Percentiles rank a stretch among this genome's conserved stretches.
phyloP scores from a whole-genome alignment of 441 rosid genomes.

The Rhodomyrtus psidioides region DNA sequence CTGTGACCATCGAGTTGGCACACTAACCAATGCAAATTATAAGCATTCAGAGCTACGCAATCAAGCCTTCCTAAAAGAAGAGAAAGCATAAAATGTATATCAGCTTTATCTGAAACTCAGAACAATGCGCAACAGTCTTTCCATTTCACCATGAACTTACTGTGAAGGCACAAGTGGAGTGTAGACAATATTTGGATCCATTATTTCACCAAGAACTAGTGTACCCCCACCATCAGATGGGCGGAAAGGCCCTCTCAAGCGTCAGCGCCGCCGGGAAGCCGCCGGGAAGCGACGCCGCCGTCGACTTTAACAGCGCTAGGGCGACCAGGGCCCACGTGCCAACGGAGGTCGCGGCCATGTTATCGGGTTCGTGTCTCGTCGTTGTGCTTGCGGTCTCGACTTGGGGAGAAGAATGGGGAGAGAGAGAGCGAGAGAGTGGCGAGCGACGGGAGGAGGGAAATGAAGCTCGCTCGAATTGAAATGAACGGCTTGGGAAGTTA shows the following conservation, averaged over 20 bases:
- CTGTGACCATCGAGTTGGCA: neutral
- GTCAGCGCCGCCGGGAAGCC: conserved; percentile 42
- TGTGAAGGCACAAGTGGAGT: conserved; percentile 1
- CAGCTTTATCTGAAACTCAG: neutral
- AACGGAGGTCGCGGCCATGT: conserved; percentile 19
- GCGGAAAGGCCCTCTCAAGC: conserved; percentile 67
- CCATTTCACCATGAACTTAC: neutral
- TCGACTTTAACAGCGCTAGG: conserved; percentile 5
- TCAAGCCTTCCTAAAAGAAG: neutral
- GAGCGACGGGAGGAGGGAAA: neutral
- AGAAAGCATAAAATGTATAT: neutral
- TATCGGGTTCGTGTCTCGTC: neutral
- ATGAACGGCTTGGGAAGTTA: neutral
- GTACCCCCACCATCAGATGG: conserved; percentile 6
- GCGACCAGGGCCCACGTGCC: conserved; percentile 16
- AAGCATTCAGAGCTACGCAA: neutral
- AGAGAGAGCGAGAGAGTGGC: neutral
- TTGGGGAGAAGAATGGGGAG: neutral
- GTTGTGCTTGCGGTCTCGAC: neutral
- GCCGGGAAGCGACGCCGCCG: conserved; percentile 1
- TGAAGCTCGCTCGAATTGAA: neutral
- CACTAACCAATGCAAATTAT: neutral
- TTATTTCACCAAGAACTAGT: neutral
- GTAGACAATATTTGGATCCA: conserved; percentile 1
- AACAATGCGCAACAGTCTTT: neutral